Percentiles rank a stretch among this genome's conserved stretches.
These are phyloP conservation scores for Neurospora sp. DNA, from an alignment of 495 filamentous ascomycete species.

Conservation along the genomic window DNA sequence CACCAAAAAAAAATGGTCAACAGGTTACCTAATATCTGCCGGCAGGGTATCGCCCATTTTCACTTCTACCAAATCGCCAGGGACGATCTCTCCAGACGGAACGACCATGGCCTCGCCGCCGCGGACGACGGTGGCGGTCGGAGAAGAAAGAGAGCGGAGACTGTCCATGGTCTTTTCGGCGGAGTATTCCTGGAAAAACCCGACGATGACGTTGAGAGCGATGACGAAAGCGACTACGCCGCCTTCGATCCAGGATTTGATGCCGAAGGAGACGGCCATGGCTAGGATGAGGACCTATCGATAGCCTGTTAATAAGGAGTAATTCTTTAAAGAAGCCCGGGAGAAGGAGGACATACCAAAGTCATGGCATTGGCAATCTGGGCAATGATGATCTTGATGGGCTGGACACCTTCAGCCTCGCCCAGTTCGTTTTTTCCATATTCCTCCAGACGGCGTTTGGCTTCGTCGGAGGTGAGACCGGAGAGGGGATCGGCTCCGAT, in stretches of 20 bases:
- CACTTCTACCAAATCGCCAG: constrained; percentile 63
- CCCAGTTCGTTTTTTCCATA: constrained; percentile 41
- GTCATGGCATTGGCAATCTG: constrained; percentile 46
- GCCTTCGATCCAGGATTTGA: constrained; percentile 74
- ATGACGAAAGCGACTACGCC: constrained; percentile 76
- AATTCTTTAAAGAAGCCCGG: no score
- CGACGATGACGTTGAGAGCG: constrained; percentile 62
- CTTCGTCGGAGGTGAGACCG: constrained; percentile 29
- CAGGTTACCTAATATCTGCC: constrained; percentile 43
- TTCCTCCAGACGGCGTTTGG: constrained; percentile 29
- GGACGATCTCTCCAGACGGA: constrained; percentile 76
- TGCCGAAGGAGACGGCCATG: constrained; percentile 74
- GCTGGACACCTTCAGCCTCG: constrained; percentile 37
- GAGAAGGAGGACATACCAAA: no score
- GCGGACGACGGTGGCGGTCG: constrained; percentile 65
- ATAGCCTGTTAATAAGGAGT: no score
- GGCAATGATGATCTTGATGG: constrained; percentile 42
- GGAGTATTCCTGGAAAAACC: constrained; percentile 75
- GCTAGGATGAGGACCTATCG: constrained; percentile 71
- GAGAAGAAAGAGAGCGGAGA: constrained; percentile 64
- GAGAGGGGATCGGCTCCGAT: constrained; percentile 45
- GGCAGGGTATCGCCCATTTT: constrained; percentile 74
- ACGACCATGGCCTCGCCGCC: constrained; percentile 57
- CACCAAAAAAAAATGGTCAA: background rate
- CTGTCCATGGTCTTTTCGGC: constrained; percentile 87